Conservation (phyloP, 768 basidiomycete genomes). For the Boletus rex-veris region DNA sequence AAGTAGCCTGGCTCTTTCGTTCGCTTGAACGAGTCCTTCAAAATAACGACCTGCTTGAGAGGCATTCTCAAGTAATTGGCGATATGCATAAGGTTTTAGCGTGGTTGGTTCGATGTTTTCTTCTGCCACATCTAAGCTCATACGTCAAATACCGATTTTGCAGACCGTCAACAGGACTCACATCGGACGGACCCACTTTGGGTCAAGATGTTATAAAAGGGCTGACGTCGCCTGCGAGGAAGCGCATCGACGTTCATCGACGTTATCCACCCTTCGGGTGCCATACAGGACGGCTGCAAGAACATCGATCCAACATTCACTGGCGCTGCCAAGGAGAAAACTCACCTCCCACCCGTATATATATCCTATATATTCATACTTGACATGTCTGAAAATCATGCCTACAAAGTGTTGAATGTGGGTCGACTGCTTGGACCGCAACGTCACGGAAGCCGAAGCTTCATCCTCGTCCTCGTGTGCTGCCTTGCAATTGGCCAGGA, state of each 20-base stretch:
- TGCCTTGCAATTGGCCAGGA: constrained; percentile 32
- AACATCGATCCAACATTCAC: background rate
- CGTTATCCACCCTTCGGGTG: constrained; percentile 41
- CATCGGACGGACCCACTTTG: constrained; percentile 37
- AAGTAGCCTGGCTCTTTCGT: constrained; percentile 36
- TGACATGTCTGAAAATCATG: constrained; percentile 42
- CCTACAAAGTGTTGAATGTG: constrained; percentile 46
- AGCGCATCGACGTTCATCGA: constrained; percentile 42
- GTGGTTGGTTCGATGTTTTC: constrained; percentile 30
- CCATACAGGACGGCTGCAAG: constrained; percentile 34
- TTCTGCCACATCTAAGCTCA: constrained; percentile 35
- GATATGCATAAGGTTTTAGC: constrained; percentile 15
- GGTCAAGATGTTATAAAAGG: constrained; percentile 44
- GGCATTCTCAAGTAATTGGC: constrained; percentile 24
- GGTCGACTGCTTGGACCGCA: constrained; percentile 23
- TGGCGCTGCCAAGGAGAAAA: background rate
- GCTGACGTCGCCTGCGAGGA: constrained; percentile 41
- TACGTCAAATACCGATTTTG: background rate
- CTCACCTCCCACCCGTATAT: constrained; percentile 50
- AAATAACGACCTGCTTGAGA: constrained; percentile 36
- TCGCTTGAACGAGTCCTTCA: constrained; percentile 28
- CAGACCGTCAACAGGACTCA: constrained; percentile 20
- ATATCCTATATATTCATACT: constrained; percentile 40
- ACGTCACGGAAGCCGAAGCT: constrained; percentile 22
- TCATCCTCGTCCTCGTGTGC: constrained; percentile 32